Evolutionary conservation across 768 basidiomycete species (phyloP), one percentile per base, ranked within the genome.

Genomic region (Zangia roseola): DNA sequence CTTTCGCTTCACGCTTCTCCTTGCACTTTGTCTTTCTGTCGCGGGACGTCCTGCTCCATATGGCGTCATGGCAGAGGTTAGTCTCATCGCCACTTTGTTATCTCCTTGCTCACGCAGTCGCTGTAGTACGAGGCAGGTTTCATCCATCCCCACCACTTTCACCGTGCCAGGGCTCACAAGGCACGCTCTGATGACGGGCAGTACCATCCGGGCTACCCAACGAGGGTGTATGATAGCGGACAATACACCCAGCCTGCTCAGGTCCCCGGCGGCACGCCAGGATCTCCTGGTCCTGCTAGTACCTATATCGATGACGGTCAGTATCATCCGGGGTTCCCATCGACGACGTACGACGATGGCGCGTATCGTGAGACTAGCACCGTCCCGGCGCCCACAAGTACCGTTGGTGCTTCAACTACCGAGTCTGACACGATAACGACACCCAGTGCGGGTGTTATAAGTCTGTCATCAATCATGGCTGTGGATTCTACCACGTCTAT

Each of bases 1-100:
- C 21, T 33, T 55, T 49, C 66, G 53, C 50, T 68, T 66, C 64
- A 13, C 59, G 19, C n/a, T 55, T 33, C 64, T 66, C 10, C 64
- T 66, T 41, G 53, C 64, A 25, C 44, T 66, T 21, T 66, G 66
- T 40, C 54, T 66, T 45, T 51, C 51, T 34, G 61, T 53, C 28
- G 50, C 55, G 26, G 53, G 55, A 13, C 54, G 38, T 31, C 47
- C 52, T 17, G 40, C 60, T 19, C 40, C 49, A 21, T 40, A 45
- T n/a, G 49, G 39, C 20, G 21, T 39, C 10, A 20, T 41, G 33
- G 28, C 36, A 12, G 50, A 60, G 42, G 60, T 63, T 28, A 13
- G 54, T 52, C 13, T 7, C 17, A 20, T 31, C 13, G 0, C 40
- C 17, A 2, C 35, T 10, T 1, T 37, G 5, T 34, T 21, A 16